Conservation (phyloP, 163 green algal genomes). For the Scenedesmus sp. region DNA sequence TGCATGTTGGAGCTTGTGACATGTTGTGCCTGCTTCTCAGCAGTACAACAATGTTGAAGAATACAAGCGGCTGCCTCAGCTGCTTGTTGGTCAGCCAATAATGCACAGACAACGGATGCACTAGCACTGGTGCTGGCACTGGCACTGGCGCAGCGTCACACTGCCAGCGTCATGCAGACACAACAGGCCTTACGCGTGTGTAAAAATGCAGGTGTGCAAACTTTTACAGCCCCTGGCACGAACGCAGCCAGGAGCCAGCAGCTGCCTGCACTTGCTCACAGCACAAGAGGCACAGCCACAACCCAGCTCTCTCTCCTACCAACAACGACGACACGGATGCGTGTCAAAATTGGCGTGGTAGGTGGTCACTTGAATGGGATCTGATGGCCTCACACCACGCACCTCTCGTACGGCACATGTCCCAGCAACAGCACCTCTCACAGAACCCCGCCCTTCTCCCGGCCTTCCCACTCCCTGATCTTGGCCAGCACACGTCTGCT, state of each 20-base stretch:
- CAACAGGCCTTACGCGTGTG: background rate
- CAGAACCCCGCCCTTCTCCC: background rate
- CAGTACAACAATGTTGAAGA: background rate
- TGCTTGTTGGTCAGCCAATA: background rate
- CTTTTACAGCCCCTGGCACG: background rate
- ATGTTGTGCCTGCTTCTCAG: background rate
- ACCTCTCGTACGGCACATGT: background rate
- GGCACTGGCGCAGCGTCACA: background rate
- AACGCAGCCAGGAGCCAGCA: background rate
- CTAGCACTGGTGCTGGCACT: background rate
- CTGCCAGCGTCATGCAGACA: background rate
- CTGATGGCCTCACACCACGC: background rate
- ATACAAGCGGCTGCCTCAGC: background rate
- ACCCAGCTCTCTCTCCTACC: background rate
- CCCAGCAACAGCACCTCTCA: background rate
- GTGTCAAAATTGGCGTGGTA: background rate
- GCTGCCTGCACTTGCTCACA: background rate
- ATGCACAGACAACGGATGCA: background rate
- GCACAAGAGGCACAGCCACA: background rate
- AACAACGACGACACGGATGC: background rate
- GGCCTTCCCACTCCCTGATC: constrained; percentile 36
- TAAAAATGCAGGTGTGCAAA: background rate
- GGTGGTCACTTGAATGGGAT: background rate
- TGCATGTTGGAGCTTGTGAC: background rate
- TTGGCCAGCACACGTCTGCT: background rate